Conservation (phyloP, 2,329 filamentous ascomycete genomes). For the Purpureocillium lavendulum region DNA sequence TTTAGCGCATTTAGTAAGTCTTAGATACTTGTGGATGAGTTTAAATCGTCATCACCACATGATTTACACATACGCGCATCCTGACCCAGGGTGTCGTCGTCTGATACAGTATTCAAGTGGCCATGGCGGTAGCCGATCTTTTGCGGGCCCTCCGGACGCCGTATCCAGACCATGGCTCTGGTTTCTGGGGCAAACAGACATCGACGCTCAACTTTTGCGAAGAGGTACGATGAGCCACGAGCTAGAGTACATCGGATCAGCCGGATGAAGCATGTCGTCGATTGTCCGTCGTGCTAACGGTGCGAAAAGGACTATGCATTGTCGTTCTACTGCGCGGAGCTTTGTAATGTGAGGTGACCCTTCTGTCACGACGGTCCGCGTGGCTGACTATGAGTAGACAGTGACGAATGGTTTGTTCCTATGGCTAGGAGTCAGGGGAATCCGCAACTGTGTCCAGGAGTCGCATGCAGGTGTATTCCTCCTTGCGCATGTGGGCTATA, state of each 20-base stretch:
- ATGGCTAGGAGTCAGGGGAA: slow-evolving; percentile 66
- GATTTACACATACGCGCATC: too few species aligned
- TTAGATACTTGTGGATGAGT: too few species aligned
- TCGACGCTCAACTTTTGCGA: slow-evolving; percentile 74
- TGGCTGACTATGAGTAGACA: slow-evolving; percentile 36
- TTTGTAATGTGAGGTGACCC: slow-evolving; percentile 48
- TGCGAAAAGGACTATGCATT: slow-evolving; percentile 50
- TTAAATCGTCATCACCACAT: too few species aligned
- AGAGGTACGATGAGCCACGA: slow-evolving; percentile 44
- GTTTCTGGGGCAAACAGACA: slow-evolving; percentile 63
- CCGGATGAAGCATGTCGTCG: too few species aligned
- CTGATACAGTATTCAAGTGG: too few species aligned
- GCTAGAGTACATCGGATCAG: neutral
- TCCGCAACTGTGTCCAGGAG: slow-evolving; percentile 63
- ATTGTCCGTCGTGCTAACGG: neutral
- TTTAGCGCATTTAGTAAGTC: too few species aligned
- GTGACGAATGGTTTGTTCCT: slow-evolving; percentile 78
- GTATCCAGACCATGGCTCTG: slow-evolving; percentile 37
- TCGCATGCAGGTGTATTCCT: slow-evolving; percentile 70
- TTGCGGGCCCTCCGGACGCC: slow-evolving; percentile 15
- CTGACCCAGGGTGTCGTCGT: too few species aligned
- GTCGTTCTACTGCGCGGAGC: slow-evolving; percentile 67
- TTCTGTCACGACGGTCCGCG: neutral
- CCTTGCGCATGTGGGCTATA: slow-evolving; percentile 48
- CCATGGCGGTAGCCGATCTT: neutral